phyloP scores from a whole-genome alignment of 1,284 basidiomycete genomes.

The Xanthoconium separans region DNA sequence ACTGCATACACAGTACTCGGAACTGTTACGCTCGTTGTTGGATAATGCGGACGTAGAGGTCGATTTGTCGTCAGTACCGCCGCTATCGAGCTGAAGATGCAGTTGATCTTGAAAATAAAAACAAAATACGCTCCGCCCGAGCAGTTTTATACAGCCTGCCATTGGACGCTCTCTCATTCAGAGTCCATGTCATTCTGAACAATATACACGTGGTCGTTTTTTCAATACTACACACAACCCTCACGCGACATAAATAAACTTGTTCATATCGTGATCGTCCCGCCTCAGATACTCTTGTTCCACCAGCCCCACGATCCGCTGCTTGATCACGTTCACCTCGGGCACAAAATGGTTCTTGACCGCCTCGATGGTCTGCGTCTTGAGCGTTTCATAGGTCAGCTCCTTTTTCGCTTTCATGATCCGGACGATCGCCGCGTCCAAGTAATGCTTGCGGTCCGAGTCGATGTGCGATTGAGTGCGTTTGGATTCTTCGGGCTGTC shows the following conservation, averaged over 20 bases:
- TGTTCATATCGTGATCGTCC: slow-evolving; percentile 67
- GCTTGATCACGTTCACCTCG: slow-evolving; percentile 77
- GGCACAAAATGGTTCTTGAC: slow-evolving; percentile 81
- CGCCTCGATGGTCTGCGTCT: slow-evolving; percentile 74
- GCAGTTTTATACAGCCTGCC: too few relatives aligned
- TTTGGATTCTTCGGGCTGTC: slow-evolving; percentile 83
- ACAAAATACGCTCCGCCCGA: too few relatives aligned
- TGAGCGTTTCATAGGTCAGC: slow-evolving; percentile 74
- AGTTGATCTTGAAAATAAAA: slow-evolving; percentile 97
- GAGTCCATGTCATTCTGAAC: too few relatives aligned
- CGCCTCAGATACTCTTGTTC: slow-evolving; percentile 85
- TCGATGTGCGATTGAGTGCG: slow-evolving; percentile 85
- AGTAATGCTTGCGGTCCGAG: slow-evolving; percentile 79
- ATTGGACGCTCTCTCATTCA: too few relatives aligned
- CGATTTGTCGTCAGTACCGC: slow-evolving; percentile 10
- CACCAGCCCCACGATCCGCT: slow-evolving; percentile 77
- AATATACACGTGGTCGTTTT: background rate
- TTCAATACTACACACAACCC: background rate
- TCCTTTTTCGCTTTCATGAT: slow-evolving; percentile 93
- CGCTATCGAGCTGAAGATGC: background rate
- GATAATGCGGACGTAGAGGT: slow-evolving; percentile 48
- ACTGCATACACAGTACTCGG: slow-evolving; percentile 60
- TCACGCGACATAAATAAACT: slow-evolving; percentile 75
- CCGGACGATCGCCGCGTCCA: slow-evolving; percentile 93
- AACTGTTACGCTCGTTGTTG: slow-evolving; percentile 58